Conservation (phyloP, 208 protist species). For the Wallacemonas rigidus region DNA sequence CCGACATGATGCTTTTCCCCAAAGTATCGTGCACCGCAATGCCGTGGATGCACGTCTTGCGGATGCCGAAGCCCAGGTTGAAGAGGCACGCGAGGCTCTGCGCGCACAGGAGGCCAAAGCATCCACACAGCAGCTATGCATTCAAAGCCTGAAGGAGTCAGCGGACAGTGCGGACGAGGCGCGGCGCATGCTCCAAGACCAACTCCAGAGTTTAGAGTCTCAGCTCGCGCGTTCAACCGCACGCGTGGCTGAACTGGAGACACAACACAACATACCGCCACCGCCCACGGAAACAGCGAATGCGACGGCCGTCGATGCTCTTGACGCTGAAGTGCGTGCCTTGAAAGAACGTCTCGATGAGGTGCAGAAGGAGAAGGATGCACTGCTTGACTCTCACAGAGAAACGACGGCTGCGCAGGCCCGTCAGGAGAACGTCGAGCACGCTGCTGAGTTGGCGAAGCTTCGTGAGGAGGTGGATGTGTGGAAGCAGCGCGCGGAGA, state of each 20-base stretch:
- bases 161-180: conserved; percentile 2
- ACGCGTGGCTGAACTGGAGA: not conserved
- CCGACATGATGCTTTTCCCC: conserved; percentile 29
- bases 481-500: conserved; percentile 17
- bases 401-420: not conserved
- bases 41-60: not conserved
- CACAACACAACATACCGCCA: not conserved
- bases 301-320: not conserved
- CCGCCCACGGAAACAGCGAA: not conserved
- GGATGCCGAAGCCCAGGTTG: conserved; percentile 3
- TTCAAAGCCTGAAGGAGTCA: conserved; percentile 8
- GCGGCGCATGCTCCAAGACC: conserved; percentile 8
- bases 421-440: too few species aligned
- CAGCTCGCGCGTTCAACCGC: not conserved
- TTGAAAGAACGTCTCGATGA: not conserved
- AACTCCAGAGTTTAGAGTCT: not conserved
- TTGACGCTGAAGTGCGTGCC: not conserved
- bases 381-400: not conserved
- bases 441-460: conserved; percentile 8
- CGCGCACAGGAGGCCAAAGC: conserved; percentile 1
- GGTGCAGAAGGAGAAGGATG: conserved; percentile 4
- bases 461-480: conserved; percentile 11
- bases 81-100: conserved; percentile 11
- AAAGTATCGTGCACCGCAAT: conserved; percentile 5
- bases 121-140: conserved; percentile 17